Base-by-base conservation (phyloP, 2,329 filamentous ascomycete species). In the Mycosphaerelloides madeirae region DNA sequence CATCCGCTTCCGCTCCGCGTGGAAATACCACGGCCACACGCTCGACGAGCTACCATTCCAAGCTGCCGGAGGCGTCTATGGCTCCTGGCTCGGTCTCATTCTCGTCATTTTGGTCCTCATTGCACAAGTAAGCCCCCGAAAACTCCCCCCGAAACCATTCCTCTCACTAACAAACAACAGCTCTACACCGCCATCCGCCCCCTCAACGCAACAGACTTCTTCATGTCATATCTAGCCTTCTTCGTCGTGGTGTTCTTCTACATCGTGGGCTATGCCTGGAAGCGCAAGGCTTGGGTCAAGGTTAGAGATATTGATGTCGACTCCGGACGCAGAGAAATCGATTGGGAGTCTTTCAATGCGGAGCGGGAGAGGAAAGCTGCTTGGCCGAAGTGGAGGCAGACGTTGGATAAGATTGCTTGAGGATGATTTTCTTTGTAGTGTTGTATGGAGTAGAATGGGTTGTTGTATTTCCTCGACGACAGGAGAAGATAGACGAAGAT, bases 41-140 rank as follows among this genome's bases (percentile, higher is more conserved):
- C 71, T 90, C 29, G 73, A 81, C 43, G 86, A 95, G 57, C 76
- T 97, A 5, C 85, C 90, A 6, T 96, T 93, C 72, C 74, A 70
- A 29, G 87, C 86, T 0, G 87, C 94, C 62, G 79, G 85, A 3
- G 91, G 91, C 48, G 71, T 93, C 7, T 55, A 77, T 8, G 91
- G 90, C 8, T 94, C 87, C 2, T 96, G 83, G 75, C 49, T 93
- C 22, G 90, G 90, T 18, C 75, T 95, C 44, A 53, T 72, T 25
- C 79, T 95, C 64, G 95, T 95, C 68, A 45, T 76, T 15, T 68
- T 91, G 31, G 82, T 95, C 22, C 75, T 96, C 20, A 63, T 85
- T 35, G 87, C 86, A 1, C 89, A 96, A 64, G 52, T 55, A 48
- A 48, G 49, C 41, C 6, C 20, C 22, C 22, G 6, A 25, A 9